These are phyloP conservation scores for Cercospora zeae-maydis DNA, from an alignment of 2,329 filamentous ascomycete species.

Conservation along the genomic window DNA sequence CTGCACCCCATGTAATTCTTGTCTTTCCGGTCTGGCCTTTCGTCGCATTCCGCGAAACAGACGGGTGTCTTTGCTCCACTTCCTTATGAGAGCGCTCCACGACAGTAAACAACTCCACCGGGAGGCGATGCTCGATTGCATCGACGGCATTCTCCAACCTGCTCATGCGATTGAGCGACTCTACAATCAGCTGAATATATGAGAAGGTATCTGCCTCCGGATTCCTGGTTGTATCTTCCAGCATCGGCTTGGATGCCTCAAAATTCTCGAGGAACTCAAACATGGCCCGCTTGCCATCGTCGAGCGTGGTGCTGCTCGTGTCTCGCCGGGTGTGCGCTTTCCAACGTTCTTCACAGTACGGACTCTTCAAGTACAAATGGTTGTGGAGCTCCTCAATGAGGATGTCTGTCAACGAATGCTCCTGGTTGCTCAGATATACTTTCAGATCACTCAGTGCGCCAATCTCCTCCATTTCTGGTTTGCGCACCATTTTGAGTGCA, in stretches of 20 bases:
- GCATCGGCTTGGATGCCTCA: slow-evolving; percentile 56
- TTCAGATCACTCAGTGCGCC: slow-evolving; percentile 82
- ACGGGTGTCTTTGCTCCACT: slow-evolving; percentile 89
- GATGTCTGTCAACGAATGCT: slow-evolving; percentile 87
- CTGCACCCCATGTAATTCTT: slow-evolving; percentile 36
- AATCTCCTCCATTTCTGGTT: slow-evolving; percentile 86
- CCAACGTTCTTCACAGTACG: slow-evolving; percentile 96
- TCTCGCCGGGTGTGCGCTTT: slow-evolving; percentile 68
- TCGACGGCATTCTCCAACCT: slow-evolving; percentile 82
- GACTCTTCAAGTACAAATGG: slow-evolving; percentile 94
- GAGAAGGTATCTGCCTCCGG: slow-evolving; percentile 93
- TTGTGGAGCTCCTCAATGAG: slow-evolving; percentile 96
- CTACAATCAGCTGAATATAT: slow-evolving; percentile 82
- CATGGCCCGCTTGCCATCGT: slow-evolving; percentile 52
- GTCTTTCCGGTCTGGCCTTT: slow-evolving; percentile 42
- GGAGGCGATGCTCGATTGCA: slow-evolving; percentile 84
- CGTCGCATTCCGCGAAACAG: slow-evolving; percentile 59
- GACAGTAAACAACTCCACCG: slow-evolving; percentile 88
- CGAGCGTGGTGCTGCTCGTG: slow-evolving; percentile 24
- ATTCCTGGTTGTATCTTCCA: slow-evolving; percentile 87
- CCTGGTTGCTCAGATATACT: slow-evolving; percentile 87
- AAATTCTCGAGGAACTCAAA: slow-evolving; percentile 57
- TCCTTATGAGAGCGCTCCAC: slow-evolving; percentile 95
- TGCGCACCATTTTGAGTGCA: slow-evolving; percentile 76
- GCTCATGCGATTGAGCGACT: slow-evolving; percentile 85